Base-by-base conservation (phyloP, 768 basidiomycete species). In the Auricularia cornea region DNA sequence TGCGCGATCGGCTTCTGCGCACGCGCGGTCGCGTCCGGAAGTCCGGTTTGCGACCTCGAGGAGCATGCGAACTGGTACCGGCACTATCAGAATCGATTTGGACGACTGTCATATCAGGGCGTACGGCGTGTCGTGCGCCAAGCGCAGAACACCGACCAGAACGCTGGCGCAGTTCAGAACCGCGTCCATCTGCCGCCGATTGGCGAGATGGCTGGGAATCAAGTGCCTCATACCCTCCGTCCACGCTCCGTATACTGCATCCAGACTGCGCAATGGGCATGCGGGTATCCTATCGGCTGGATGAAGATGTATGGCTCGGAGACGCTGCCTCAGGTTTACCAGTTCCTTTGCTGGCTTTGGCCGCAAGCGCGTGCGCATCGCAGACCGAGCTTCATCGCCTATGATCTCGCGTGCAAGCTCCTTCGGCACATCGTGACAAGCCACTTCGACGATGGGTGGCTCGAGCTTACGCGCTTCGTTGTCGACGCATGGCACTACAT, bases 391-490 rank as follows among this genome's bases (percentile, higher is more conserved):
- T 69, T 68, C 56, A 3, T 69, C 2, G 65, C 38, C 3, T 69
- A 69, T 54, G 67, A 69, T 38, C 60, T 68, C n/a, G 65, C 68
- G 18, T 69, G 68, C 40, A 57, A 61, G 14, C 61, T 69, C 23
- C 51, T 69, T 11, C 48, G 44, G 2, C 68, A 69, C 52, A 66
- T 69, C 8, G 61, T 65, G 1, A 68, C 68, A 12, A 63, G 64
- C 60, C 60, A 69, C 35, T 31, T n/a, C 3, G 18, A 63, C 20
- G 63, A 59, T 38, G 29, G 30, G 26, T 69, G 68, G 68, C 10
- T 69, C 1, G 18, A 48, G 4, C 72, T 70, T 40, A 71, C 68
- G 18, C 31, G 69, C 10, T 75, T 75, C 63, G 73, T 75, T 68
- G 74, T 75, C 3, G 75, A 75, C 64, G 62, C 68, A 23, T 76